These are phyloP conservation scores for Coemansia sp. DNA, from an alignment of 192 early-diverging fungal species.

Conservation along the genomic window DNA sequence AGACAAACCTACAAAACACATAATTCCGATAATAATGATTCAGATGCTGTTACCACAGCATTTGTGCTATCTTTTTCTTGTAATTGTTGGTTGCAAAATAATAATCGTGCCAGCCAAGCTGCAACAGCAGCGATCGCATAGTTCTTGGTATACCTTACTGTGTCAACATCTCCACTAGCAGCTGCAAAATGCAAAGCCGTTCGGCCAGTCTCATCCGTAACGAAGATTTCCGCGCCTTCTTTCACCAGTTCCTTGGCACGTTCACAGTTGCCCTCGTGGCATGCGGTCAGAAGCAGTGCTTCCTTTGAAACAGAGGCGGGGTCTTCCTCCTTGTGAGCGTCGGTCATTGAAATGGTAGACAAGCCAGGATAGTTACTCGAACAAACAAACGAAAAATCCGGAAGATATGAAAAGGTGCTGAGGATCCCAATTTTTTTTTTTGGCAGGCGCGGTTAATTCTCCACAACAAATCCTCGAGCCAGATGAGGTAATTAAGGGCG, in stretches of 20 bases:
- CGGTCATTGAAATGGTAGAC: not conserved
- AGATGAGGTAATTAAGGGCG: not conserved
- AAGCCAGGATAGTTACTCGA: not conserved
- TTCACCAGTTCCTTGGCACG: constrained; percentile 52
- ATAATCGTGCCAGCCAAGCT: too few species aligned
- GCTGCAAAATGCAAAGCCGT: constrained; percentile 73
- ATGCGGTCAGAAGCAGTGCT: constrained; percentile 43
- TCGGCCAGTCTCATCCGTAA: constrained; percentile 57
- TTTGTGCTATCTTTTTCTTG: not conserved
- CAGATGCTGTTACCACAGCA: too few species aligned
- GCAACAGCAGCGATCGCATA: not conserved
- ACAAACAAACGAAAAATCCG: too few species aligned
- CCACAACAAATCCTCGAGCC: not conserved
- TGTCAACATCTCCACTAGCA: constrained; percentile 62
- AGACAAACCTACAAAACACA: constrained; percentile 34
- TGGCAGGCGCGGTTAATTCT: not conserved
- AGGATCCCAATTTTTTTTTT: too few species aligned
- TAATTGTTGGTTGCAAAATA: not conserved
- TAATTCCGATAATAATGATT: not conserved
- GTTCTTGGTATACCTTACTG: constrained; percentile 55
- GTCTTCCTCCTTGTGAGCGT: constrained; percentile 4
- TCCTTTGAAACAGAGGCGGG: constrained; percentile 20
- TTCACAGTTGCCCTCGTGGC: constrained; percentile 41
- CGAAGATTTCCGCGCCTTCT: constrained; percentile 58
- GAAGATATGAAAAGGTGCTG: too few species aligned